Base-by-base conservation (phyloP, 1,284 basidiomycete species). In the Inonotus obliquus region DNA sequence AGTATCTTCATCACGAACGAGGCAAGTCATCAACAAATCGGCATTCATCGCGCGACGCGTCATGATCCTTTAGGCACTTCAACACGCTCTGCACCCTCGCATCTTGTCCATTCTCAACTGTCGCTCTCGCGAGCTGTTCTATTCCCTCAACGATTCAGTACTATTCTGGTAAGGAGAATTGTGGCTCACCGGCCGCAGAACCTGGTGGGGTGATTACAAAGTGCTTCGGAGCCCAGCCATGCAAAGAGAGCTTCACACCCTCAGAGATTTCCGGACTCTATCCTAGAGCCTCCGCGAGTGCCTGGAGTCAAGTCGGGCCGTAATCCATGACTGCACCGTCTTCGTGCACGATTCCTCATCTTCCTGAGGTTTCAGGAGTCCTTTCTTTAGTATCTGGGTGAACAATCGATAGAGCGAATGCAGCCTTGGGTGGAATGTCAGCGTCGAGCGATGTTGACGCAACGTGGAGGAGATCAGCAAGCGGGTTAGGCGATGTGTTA, bases 341-440 rank as follows among this genome's bases (percentile, higher is more conserved):
- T 84, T 86, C 23, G 80, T 79, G 19, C 83, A 81, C 52, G 86
- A 85, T 49, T 79, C 66, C 11, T 67, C 69, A n/a, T 68, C 74
- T 19, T 74, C 75, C 14, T 73, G 75, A 11, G 73, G 65, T 1
- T 70, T 76, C 10, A 95, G 75, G 64, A 86, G 83, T 2, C 84
- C 82, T 53, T 79, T 78, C 5, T 79, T 73, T 47, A 94, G 80
- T 32, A 92, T 74, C 27, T 81, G 69, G 4, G 92, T 84, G 71
- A 94, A 95, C 17, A 89, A 79, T 29, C 93, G 79, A 73, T 96
- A 95, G 21, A 92, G 92, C 86, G 75, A 94, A 96, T 10, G 93
- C 79, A 0, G 84, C 85, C 69, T 89, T 93, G 61, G 88, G 89
- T 9, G 84, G 81, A 39, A 84, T 73, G 48, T 83, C 75, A 63